Percentiles rank a stretch among this genome's conserved stretches.
Conservation (phyloP, 2,329 filamentous ascomycete genomes). For the Cladosporium oxysporum region DNA sequence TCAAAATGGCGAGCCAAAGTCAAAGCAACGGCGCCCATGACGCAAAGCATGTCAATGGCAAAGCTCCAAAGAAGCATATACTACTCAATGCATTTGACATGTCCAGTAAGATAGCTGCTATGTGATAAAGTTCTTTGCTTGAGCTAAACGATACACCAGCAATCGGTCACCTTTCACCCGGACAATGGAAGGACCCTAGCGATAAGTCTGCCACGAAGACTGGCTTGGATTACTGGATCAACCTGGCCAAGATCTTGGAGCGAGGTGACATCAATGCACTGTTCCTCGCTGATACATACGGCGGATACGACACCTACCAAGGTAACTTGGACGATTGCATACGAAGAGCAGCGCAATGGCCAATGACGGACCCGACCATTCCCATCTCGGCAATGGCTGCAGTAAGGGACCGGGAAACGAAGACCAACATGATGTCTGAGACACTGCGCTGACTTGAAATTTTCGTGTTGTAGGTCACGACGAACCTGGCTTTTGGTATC, state of each 20-base stretch:
- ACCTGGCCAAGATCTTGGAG: constrained; percentile 64
- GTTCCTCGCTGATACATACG: constrained; percentile 67
- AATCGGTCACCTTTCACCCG: constrained; percentile 61
- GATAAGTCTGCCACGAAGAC: constrained; percentile 64
- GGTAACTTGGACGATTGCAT: constrained; percentile 47
- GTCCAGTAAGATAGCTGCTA: constrained; percentile 22
- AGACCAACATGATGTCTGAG: background rate
- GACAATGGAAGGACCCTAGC: constrained; percentile 67
- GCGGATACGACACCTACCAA: constrained; percentile 64
- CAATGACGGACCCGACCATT: constrained; percentile 64
- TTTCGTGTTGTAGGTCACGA: constrained; percentile 53
- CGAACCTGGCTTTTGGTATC: constrained; percentile 63
- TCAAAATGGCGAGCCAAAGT: background rate
- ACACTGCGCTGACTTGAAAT: background rate
- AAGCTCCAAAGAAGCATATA: constrained; percentile 34
- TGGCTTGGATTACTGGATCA: constrained; percentile 63
- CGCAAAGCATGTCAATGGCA: background rate
- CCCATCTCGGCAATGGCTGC: constrained; percentile 67
- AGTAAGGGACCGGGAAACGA: background rate
- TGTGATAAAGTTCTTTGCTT: background rate
- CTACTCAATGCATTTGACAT: constrained; percentile 46
- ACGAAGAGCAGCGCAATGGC: constrained; percentile 64
- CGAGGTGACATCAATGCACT: constrained; percentile 64
- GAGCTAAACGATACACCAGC: background rate
- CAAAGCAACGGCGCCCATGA: background rate